Conservation (phyloP, 495 filamentous ascomycete species). For the Penicillium riverlandense region DNA sequence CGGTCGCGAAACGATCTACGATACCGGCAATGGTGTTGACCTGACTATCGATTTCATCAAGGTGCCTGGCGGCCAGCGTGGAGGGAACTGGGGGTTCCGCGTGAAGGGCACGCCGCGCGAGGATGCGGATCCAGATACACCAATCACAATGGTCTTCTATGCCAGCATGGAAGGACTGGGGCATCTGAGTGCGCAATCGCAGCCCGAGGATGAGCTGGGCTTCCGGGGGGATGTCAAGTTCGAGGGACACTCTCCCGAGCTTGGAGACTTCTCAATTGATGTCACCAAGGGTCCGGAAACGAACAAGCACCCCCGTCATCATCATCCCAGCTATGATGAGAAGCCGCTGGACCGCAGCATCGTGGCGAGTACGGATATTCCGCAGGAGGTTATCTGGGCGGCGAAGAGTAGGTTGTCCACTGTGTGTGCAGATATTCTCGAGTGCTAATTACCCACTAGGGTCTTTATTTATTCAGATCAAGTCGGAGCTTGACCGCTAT, state of each 20-base stretch:
- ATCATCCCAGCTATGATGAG: conserved; percentile 58
- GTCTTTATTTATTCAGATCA: conserved; percentile 70
- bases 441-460: conserved; percentile 22
- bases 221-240: conserved; percentile 69
- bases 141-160: conserved; percentile 76
- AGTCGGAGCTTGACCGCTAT: conserved; percentile 62
- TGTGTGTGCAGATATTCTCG: background rate
- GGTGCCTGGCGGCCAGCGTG: conserved; percentile 77
- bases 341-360: conserved; percentile 71
- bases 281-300: conserved; percentile 60
- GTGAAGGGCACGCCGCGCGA: conserved; percentile 76
- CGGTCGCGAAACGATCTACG: conserved; percentile 83
- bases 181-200: conserved; percentile 50
- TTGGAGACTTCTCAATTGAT: conserved; percentile 81
- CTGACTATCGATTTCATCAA: conserved; percentile 91
- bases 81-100: conserved; percentile 85
- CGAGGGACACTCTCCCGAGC: conserved; percentile 59
- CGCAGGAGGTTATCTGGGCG: conserved; percentile 74
- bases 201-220: conserved; percentile 46
- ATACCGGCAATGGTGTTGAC: conserved; percentile 79
- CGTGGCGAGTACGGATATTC: conserved; percentile 63
- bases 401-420: conserved; percentile 50
- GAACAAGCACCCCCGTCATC: conserved; percentile 54
- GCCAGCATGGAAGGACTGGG: conserved; percentile 72
- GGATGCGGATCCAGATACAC: conserved; percentile 55